Evolutionary conservation across 2,329 filamentous ascomycete species (phyloP), one percentile per base, ranked within the genome.

Genomic region (Colletotrichum sidae): DNA sequence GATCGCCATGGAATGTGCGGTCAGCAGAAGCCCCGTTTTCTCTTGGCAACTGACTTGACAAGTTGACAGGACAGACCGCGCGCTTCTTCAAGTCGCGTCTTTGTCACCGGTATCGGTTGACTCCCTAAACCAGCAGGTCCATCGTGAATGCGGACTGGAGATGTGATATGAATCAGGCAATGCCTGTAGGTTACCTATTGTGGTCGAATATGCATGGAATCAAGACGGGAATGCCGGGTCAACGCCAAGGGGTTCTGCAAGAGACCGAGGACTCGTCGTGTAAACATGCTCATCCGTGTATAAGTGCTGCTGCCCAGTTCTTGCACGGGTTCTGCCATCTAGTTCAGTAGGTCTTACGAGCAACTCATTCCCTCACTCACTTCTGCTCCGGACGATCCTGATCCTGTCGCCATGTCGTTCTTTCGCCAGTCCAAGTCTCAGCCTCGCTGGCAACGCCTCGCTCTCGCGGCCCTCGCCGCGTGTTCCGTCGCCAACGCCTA

Each of bases 401-500:
- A 11, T 60, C 55, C 12, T 12, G 25, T 60, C 44, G 39, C 11
- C 25, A 65, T 65, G 61, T 17, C 50, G 17, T 50, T 60, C 50
- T 54, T 65, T 65, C 49, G 50, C n/a, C 61, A 65, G 45, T 55
- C 38, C 38, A 65, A 55, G 44, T 49, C 61, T 13, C 55, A 60
- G 60, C 52, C 52, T 34, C n/a, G 12, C n/a, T 55, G 61, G 61
- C 38, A 8, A 3, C 37, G 56, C 8, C 3, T 55, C 17, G 34
- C 56, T 6, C 11, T 33, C n/a, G 51, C 56, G 25, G 38, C 44
- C n/a, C 44, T 65, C 44, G 45, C 33, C 17, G 50, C 38, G 34
- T 60, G 61, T 51, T 51, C 37, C 4, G 56, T 55, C 17, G 12
- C 56, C 34, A 35, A 65, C 50, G 61, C 61, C 50, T 55, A 55